These are phyloP conservation scores for Debaryomyces tyrocola DNA, from an alignment of 805 yeast species.

Conservation along the genomic window DNA sequence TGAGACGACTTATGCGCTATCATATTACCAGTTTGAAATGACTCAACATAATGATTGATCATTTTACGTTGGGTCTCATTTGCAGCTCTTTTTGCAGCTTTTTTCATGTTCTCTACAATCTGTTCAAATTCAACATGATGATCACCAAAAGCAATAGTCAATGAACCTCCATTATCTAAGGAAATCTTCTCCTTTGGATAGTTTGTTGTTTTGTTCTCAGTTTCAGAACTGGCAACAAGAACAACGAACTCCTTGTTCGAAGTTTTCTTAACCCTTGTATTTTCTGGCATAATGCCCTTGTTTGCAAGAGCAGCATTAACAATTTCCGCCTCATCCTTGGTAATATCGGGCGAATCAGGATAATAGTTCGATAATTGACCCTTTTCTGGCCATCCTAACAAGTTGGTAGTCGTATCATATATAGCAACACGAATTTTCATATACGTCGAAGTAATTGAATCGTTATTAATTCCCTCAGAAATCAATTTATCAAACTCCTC, in stretches of 20 bases:
- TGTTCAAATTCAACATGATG: constrained; percentile 62
- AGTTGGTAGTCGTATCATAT: constrained; percentile 47
- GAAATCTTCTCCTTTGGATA: constrained; percentile 47
- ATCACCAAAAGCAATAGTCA: constrained; percentile 73
- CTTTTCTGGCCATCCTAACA: constrained; percentile 76
- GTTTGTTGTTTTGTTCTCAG: constrained; percentile 50
- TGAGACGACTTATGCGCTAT: constrained; percentile 84
- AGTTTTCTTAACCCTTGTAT: constrained; percentile 69
- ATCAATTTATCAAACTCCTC: constrained; percentile 50
- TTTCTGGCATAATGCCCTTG: constrained; percentile 70
- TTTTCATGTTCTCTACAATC: constrained; percentile 54
- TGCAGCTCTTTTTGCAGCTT: constrained; percentile 65
- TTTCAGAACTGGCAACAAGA: constrained; percentile 64
- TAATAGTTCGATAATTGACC: constrained; percentile 81
- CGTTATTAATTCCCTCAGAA: constrained; percentile 40
- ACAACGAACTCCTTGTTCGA: constrained; percentile 51
- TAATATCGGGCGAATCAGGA: constrained; percentile 41
- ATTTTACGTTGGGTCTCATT: constrained; percentile 69
- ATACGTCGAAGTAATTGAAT: constrained; percentile 33
- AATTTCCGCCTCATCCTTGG: constrained; percentile 62
- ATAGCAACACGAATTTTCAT: constrained; percentile 47
- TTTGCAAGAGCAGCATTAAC: constrained; percentile 66
- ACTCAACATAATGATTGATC: constrained; percentile 63
- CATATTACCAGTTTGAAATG: constrained; percentile 81
- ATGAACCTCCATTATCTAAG: constrained; percentile 36